phyloP scores from a whole-genome alignment of 2,329 filamentous ascomycete species.

The Diplodia sapinea region DNA sequence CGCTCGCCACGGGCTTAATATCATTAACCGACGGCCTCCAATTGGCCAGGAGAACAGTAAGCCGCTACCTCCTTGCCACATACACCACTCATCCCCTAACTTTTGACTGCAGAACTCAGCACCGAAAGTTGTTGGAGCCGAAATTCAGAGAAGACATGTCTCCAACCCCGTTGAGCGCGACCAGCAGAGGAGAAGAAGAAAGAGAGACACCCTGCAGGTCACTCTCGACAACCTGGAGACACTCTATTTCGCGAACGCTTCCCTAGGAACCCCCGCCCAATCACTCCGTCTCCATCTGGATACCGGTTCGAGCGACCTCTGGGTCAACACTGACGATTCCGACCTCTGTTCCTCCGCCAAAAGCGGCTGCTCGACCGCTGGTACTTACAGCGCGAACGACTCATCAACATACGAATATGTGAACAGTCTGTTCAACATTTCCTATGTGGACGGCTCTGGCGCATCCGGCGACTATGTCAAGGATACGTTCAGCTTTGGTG shows the following conservation, averaged over 20 bases:
- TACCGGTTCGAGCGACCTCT: conserved; percentile 68
- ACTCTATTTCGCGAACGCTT: conserved; percentile 64
- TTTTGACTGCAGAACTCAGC: background rate
- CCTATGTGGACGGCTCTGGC: conserved; percentile 81
- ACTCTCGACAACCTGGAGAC: conserved; percentile 64
- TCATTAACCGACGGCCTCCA: conserved; percentile 40
- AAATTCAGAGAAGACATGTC: conserved; percentile 57
- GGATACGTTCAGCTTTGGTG: conserved; percentile 70
- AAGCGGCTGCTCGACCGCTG: conserved; percentile 64
- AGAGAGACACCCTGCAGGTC: conserved; percentile 50
- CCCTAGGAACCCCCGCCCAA: conserved; percentile 64
- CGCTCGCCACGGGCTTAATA: conserved; percentile 40
- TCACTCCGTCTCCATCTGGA: conserved; percentile 63
- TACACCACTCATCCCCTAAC: conserved; percentile 13
- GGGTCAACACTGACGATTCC: conserved; percentile 70
- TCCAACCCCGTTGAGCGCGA: conserved; percentile 54
- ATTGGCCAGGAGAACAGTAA: conserved; percentile 45
- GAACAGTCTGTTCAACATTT: conserved; percentile 81
- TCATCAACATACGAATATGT: conserved; percentile 80
- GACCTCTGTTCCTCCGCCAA: conserved; percentile 59
- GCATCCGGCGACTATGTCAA: conserved; percentile 80
- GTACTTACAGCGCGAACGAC: conserved; percentile 70
- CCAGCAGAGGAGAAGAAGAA: conserved; percentile 49
- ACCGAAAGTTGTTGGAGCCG: conserved; percentile 56
- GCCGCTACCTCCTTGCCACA: conserved; percentile 31